Evolutionary conservation across 345 rosid genomes (phyloP), one percentile per base, ranked within the genome.

Genomic region (Eucalyptus polybractea): DNA sequence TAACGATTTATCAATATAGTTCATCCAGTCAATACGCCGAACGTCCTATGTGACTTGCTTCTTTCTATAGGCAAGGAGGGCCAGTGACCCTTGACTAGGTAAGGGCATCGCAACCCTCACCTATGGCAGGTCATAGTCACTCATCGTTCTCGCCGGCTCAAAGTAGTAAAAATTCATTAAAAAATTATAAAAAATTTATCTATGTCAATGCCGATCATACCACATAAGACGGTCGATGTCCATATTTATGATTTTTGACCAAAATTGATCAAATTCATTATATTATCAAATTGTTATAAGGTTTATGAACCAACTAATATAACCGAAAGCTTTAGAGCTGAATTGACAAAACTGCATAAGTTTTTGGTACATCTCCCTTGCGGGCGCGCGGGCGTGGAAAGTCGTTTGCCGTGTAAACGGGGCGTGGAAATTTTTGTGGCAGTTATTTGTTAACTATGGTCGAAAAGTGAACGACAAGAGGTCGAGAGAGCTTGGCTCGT

Each of bases 121-220:
- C 13, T 56, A 1, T 56, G 29, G 62, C 1, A 1, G 29, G 13
- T 56, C 27, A 56, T 0, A 56, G 3, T 56, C 9, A 3, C 10
- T 6, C 62, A 25, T 22, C 1, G 1, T 22, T 24, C 62, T 24
- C 6, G 0, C 0, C 0, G 0, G 0, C 13, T 24, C 6, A 56
- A 0, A 56, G 13, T 56, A 1, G 29, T 9, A 56, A 24, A 24
- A 56, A 8, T 24, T 56, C 13, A 10, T 4, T 24, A 56, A 56
- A 56, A 56, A 56, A 10, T 24, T 22, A 56, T 24, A 56, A 56
- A 56, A 24, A 0, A 0, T 22, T 24, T 56, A 56, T 56, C 2
- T 3, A 24, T 10, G 13, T 10, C 2, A 22, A 24, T 24, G 6
- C 1, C 0, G 0, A 24, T 56, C 3, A 22, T 56, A 9, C 2